Conservation (phyloP, 2,329 filamentous ascomycete species). For the Neocucurbitaria cava region DNA sequence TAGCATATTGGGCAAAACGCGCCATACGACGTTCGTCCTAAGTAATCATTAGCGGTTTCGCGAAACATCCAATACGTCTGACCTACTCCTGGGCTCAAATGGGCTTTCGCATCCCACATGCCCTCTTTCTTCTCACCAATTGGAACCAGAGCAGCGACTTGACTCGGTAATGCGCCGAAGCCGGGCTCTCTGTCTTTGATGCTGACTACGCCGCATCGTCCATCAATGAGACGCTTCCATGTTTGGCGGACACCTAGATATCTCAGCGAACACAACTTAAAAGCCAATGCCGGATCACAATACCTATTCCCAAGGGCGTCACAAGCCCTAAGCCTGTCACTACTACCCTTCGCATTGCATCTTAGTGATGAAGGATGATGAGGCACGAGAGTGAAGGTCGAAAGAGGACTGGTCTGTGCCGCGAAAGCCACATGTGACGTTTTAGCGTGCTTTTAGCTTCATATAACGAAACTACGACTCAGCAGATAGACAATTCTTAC, state of each 20-base stretch:
- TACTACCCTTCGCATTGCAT: slow-evolving; percentile 60
- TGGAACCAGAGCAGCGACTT: slow-evolving; percentile 84
- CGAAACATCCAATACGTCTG: background rate
- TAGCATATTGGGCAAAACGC: slow-evolving; percentile 88
- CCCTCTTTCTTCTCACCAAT: slow-evolving; percentile 54
- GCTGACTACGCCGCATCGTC: slow-evolving; percentile 81
- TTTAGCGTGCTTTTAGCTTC: background rate
- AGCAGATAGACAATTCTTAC: background rate
- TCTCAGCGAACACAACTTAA: slow-evolving; percentile 1
- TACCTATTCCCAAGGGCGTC: slow-evolving; percentile 77
- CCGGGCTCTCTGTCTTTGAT: slow-evolving; percentile 66
- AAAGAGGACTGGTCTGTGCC: slow-evolving; percentile 11
- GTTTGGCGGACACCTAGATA: slow-evolving; percentile 69
- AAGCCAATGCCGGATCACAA: background rate
- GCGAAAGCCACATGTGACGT: slow-evolving; percentile 1
- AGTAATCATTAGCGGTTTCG: slow-evolving; percentile 43
- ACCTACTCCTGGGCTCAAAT: slow-evolving; percentile 48
- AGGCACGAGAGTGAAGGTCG: background rate
- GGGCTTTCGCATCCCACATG: slow-evolving; percentile 57
- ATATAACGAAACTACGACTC: background rate
- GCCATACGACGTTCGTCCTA: slow-evolving; percentile 81
- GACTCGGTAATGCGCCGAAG: slow-evolving; percentile 80
- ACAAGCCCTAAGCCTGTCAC: slow-evolving; percentile 59
- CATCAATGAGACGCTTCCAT: slow-evolving; percentile 81
- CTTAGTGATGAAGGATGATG: slow-evolving; percentile 33